Base-by-base conservation (phyloP, 2,329 filamentous ascomycete genomes). In the Verticillium albo-atrum region DNA sequence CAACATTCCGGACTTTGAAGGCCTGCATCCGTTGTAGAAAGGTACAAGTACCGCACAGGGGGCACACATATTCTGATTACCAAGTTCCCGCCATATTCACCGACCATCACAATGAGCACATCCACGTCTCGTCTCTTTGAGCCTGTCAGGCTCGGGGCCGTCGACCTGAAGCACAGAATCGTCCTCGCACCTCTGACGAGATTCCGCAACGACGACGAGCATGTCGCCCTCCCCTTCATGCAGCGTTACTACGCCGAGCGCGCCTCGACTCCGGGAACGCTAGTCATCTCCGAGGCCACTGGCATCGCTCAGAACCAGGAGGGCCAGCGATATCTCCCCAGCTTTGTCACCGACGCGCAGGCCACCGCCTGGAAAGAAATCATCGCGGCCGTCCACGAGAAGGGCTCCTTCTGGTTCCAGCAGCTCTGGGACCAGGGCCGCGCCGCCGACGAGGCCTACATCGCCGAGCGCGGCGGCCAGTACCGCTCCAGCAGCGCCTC, bases 201-300 rank as follows among this genome's bases (percentile, higher is more conserved):
- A n/a, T 59, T 54, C 61, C 61, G 61, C 25, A 54, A 55, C 25
- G 59, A 56, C 6, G 56, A 58, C 6, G 50, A 51, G 27, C 61
- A 62, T 25, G 56, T 54, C 17, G 59, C 61, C 25, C 58, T 58
- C 9, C 61, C 67, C 0, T 66, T 71, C 26, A 65, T 69, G 32
- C 59, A 63, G 27, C 61, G 64, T 37, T 69, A 71, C 58, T 71
- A 71, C 58, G 60, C 64, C 4, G 68, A 71, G 54, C 64, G 69
- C 10, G 69, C 64, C 10, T 67, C 65, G 6, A 63, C 85, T 0
- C 88, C 83, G 67, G 82, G 83, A 62, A 71, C 67, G 0, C 51
- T 71, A 6, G 52, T 71, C 42, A 71, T 71, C 52, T 67, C 68
- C 7, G 69, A 71, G 56, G 69, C 69, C 1, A 71, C 68, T 0